Percentiles rank a stretch among this genome's conserved stretches.
phyloP scores from a whole-genome alignment of 2,329 filamentous ascomycete genomes.

The Dendryphion nanum region DNA sequence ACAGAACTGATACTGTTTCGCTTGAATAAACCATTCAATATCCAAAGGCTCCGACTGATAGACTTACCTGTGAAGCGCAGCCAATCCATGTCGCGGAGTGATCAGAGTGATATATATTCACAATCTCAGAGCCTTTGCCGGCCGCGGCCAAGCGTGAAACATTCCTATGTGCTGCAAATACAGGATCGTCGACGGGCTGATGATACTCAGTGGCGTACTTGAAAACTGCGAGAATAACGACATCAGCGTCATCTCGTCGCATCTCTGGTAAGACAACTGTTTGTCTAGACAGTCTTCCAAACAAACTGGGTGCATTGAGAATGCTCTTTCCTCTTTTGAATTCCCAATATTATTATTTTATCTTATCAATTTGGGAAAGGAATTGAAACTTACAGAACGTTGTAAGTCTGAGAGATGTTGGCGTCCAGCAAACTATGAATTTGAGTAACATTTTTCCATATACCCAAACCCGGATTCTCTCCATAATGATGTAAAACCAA shows the following conservation, averaged over 20 bases:
- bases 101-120: background rate
- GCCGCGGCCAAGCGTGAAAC: background rate
- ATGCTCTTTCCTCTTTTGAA: no score
- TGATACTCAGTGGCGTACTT: background rate
- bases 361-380: no score
- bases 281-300: no score
- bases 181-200: constrained; percentile 7
- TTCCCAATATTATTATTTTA: no score
- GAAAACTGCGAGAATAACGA: background rate
- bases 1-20: no score
- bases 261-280: background rate
- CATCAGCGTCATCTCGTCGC: background rate
- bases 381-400: no score
- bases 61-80: background rate
- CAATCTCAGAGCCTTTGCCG: background rate
- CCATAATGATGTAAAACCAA: background rate
- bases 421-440: background rate
- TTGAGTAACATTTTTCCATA: background rate
- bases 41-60: no score
- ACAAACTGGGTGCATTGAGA: no score
- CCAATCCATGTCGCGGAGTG: background rate
- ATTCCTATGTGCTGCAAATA: constrained; percentile 6
- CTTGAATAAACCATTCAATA: no score
- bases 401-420: no score
- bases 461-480: background rate